Evolutionary conservation across 768 basidiomycete species (phyloP).

Genomic region (Cystofilobasidium bisporidii): DNA sequence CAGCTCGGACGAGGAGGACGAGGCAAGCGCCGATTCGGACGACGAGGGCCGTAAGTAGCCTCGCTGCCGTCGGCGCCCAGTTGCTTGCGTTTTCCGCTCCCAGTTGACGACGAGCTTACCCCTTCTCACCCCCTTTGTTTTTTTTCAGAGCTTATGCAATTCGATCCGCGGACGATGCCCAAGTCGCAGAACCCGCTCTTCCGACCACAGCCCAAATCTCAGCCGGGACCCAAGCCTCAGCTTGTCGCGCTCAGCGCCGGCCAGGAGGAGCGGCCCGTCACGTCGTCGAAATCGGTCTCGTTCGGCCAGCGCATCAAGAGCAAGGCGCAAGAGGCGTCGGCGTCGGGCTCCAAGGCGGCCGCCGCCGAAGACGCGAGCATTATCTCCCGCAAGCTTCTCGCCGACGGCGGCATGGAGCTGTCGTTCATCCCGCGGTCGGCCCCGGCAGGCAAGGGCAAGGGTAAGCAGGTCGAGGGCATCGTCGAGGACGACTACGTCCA

Average conservation of each 20-base stretch:
- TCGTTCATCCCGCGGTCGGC: slow-evolving; percentile 62
- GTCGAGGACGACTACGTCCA: slow-evolving; percentile 39
- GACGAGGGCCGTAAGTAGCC: slow-evolving; percentile 40
- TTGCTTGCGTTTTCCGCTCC: no score
- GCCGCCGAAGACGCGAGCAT: slow-evolving; percentile 6
- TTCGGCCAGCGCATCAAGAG: slow-evolving; percentile 25
- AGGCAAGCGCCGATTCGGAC: slow-evolving; percentile 32
- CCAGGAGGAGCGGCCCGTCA: slow-evolving; percentile 10
- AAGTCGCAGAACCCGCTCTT: slow-evolving; percentile 50
- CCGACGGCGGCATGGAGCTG: slow-evolving; percentile 68
- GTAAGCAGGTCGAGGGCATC: slow-evolving; percentile 32
- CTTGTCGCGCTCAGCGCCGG: slow-evolving; percentile 55
- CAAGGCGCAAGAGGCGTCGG: slow-evolving; percentile 1
- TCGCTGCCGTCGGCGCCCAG: no score
- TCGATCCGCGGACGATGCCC: slow-evolving; percentile 30
- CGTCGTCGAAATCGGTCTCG: slow-evolving; percentile 24
- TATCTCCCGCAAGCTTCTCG: slow-evolving; percentile 24
- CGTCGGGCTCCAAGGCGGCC: neutral
- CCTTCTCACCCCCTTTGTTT: neutral
- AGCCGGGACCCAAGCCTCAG: slow-evolving; percentile 47
- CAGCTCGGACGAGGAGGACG: slow-evolving; percentile 29
- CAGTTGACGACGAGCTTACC: no score
- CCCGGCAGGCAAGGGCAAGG: slow-evolving; percentile 29
- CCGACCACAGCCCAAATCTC: slow-evolving; percentile 40
- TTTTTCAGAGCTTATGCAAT: slow-evolving; percentile 31